These are phyloP conservation scores for Suillus placidus DNA, from an alignment of 768 basidiomycete genomes.

Conservation along the genomic window DNA sequence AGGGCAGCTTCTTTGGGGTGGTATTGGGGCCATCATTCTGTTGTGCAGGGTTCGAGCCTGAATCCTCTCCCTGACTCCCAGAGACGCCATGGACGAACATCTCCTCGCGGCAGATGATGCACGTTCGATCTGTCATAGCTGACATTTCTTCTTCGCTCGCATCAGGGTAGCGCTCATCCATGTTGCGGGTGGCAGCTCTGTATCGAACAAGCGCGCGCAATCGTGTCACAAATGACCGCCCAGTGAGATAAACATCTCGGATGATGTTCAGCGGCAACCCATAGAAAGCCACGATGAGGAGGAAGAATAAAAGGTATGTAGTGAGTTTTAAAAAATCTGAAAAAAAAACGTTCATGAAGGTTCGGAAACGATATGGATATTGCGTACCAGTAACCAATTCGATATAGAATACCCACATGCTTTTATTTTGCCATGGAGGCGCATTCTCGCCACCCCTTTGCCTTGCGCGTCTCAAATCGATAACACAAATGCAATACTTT, in stretches of 20 bases:
- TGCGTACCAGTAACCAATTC: constrained; percentile 84
- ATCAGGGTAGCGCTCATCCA: constrained; percentile 95
- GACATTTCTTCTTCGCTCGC: constrained; percentile 85
- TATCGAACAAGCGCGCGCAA: constrained; percentile 90
- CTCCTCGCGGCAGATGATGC: constrained; percentile 98
- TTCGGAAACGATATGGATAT: constrained; percentile 9
- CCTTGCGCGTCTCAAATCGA: constrained; percentile 81
- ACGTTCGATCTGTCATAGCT: constrained; percentile 84
- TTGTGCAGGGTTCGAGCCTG: constrained; percentile 24
- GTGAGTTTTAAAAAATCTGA: constrained; percentile 91
- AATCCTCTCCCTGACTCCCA: constrained; percentile 23
- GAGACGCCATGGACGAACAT: constrained; percentile 56
- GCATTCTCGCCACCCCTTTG: constrained; percentile 80
- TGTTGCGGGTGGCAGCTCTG: constrained; percentile 91
- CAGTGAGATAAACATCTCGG: constrained; percentile 95
- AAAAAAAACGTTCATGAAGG: constrained; percentile 12
- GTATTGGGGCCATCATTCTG: constrained; percentile 79
- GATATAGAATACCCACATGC: constrained; percentile 95
- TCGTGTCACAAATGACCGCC: constrained; percentile 87
- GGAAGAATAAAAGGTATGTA: constrained; percentile 93
- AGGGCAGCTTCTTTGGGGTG: constrained; percentile 94
- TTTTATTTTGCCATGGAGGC: constrained; percentile 96
- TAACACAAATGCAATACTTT: constrained; percentile 80
- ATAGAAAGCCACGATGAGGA: constrained; percentile 90
- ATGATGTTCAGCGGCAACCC: constrained; percentile 96